Base-by-base conservation (phyloP, 306 rosid genomes). In the Lupinus albus region DNA sequence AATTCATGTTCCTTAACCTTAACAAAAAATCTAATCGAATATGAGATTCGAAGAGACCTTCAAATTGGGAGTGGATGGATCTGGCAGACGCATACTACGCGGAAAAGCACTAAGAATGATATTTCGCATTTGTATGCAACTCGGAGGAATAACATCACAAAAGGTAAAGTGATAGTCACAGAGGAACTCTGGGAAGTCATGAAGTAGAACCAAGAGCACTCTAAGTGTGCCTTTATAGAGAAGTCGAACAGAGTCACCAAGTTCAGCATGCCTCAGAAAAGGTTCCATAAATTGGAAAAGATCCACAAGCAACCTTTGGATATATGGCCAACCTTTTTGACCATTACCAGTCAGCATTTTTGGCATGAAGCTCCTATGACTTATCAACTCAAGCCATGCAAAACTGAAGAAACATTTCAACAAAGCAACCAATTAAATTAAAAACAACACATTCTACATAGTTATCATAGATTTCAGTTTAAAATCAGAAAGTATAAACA, bases 361-460 rank as follows among this genome's bases (percentile, higher is more conserved):
- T 64, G 97, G 96, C 90, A 94, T 86, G 84, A 91, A 94, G 74
- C 95, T 86, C 79, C 97, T 81, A 71, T 94, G 92, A 81, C 97
- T 94, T 68, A 86, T 86, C 86, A 94, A 81, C 89, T 94, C 99
- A 33, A 94, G 97, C 99, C 99, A 94, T 8, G 89, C 97, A 94
- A 80, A 94, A 80, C 99, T 94, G 85, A 70, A 63, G 47, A 86
- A 75, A 70, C 25, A 72, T 63, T n/a, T 35, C 67, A 64, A 72
- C 48, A 66, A 67, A 38, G 36, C 39, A 60, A 7, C 10, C 50
- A 49, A 64, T 39, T 46, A 25, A 25, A 1, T 25, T 1, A 25
- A 4, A 25, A 25, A 25, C 28, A 25, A 25, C 28, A 55, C 1
- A 5, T 3, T 15, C 54, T 38, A 32, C 11, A 55, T 57, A 32